phyloP scores from a whole-genome alignment of 1,284 basidiomycete species.

The Meira nashicola region DNA sequence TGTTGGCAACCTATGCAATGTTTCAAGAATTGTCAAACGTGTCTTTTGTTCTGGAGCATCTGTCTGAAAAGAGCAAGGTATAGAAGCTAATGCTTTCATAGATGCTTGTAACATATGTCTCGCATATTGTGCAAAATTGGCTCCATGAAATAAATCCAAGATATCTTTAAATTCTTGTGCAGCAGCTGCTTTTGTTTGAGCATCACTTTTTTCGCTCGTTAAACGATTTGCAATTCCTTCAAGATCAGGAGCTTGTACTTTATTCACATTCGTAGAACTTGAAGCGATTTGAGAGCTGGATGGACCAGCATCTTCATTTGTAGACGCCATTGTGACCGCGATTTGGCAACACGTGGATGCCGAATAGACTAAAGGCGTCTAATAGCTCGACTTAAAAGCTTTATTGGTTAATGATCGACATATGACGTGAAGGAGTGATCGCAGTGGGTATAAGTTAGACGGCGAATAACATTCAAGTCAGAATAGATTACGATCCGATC shows the following conservation, averaged over 20 bases:
- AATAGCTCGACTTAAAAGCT: too few relatives aligned
- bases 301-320: too few relatives aligned
- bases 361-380: too few relatives aligned
- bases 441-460: too few relatives aligned
- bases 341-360: too few relatives aligned
- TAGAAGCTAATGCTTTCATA: slow-evolving; percentile 70
- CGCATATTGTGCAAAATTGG: slow-evolving; percentile 67
- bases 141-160: slow-evolving; percentile 40
- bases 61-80: slow-evolving; percentile 71
- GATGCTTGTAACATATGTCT: slow-evolving; percentile 67
- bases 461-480: too few relatives aligned
- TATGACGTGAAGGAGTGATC: too few relatives aligned
- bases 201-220: slow-evolving; percentile 10
- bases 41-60: slow-evolving; percentile 70
- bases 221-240: slow-evolving; percentile 3
- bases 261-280: background rate
- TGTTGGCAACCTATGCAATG: slow-evolving; percentile 75
- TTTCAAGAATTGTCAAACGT: slow-evolving; percentile 57
- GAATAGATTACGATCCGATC: too few relatives aligned
- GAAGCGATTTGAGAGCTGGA: too few relatives aligned
- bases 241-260: background rate
- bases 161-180: slow-evolving; percentile 47
- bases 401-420: too few relatives aligned
- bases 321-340: too few relatives aligned
- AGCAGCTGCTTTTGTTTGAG: slow-evolving; percentile 6